These are phyloP conservation scores for Eremothecium gossypii DNA, from an alignment of 1,139 yeast species.

Conservation along the genomic window DNA sequence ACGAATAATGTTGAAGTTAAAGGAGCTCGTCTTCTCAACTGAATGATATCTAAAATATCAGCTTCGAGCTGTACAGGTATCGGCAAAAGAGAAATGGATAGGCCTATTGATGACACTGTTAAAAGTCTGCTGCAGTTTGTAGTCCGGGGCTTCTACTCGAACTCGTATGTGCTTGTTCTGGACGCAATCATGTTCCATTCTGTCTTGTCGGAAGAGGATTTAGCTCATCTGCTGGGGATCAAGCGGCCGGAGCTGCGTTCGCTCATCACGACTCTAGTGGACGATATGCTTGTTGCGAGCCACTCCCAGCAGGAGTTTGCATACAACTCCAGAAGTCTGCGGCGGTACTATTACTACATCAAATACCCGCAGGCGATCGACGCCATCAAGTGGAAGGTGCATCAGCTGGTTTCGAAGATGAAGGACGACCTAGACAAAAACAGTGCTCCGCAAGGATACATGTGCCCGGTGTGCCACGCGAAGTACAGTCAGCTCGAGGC, in stretches of 20 bases:
- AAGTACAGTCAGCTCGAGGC: constrained; percentile 85
- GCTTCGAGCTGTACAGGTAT: not conserved
- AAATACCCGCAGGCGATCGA: constrained; percentile 92
- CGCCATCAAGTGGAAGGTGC: constrained; percentile 93
- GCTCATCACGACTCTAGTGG: constrained; percentile 69
- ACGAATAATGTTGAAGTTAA: too few species aligned
- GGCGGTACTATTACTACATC: constrained; percentile 76
- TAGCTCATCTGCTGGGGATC: constrained; percentile 69
- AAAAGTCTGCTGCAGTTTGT: constrained; percentile 43
- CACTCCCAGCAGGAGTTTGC: constrained; percentile 82
- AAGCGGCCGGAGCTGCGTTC: constrained; percentile 82
- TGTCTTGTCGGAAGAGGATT: constrained; percentile 89
- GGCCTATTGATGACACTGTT: constrained; percentile 30
- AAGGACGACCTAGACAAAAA: constrained; percentile 76
- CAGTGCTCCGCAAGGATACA: constrained; percentile 88
- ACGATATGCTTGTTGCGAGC: constrained; percentile 60
- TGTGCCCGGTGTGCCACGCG: constrained; percentile 78
- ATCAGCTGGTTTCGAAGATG: constrained; percentile 66
- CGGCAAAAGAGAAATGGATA: constrained; percentile 21
- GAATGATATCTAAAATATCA: not conserved
- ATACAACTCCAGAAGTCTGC: constrained; percentile 55
- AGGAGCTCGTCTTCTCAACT: too few species aligned
- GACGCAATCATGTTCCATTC: constrained; percentile 90
- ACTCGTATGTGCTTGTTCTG: constrained; percentile 71
- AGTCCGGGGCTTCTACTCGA: constrained; percentile 78